Percentiles rank a stretch among this genome's conserved stretches.
These are phyloP conservation scores for Orbilia oligospora DNA, from an alignment of 2,329 filamentous ascomycete species.

Conservation along the genomic window DNA sequence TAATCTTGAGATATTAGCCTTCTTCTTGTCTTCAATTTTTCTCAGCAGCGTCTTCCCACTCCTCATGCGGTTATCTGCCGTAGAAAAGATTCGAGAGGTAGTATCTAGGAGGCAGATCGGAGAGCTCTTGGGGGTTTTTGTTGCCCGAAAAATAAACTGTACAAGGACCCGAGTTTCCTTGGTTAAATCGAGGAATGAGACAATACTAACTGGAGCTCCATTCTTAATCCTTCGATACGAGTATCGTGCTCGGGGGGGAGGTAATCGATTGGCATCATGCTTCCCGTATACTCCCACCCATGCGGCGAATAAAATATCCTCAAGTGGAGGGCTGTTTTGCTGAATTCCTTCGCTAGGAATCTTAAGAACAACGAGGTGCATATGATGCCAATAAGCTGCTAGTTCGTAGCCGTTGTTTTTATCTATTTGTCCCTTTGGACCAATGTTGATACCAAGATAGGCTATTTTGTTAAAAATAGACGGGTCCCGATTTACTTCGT, in stretches of 20 bases:
- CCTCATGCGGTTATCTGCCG: too few species aligned
- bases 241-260: too few species aligned
- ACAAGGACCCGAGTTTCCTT: neutral
- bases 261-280: neutral
- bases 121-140: too few species aligned
- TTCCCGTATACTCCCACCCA: slow-evolving; percentile 5
- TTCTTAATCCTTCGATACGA: too few species aligned
- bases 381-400: neutral
- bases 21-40: too few species aligned
- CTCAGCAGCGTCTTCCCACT: too few species aligned
- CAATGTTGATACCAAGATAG: neutral
- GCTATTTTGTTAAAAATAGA: neutral
- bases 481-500: too few species aligned
- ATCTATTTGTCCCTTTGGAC: neutral
- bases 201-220: neutral
- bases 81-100: too few species aligned
- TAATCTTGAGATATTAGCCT: too few species aligned
- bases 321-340: neutral
- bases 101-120: too few species aligned
- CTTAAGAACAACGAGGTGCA: slow-evolving; percentile 1
- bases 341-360: neutral
- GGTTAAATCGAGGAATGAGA: neutral
- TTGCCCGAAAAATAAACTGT: neutral
- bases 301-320: slow-evolving; percentile 7
- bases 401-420: neutral